Evolutionary conservation across 2,329 filamentous ascomycete genomes (phyloP).

Genomic region (Nigrospora osmanthi): DNA sequence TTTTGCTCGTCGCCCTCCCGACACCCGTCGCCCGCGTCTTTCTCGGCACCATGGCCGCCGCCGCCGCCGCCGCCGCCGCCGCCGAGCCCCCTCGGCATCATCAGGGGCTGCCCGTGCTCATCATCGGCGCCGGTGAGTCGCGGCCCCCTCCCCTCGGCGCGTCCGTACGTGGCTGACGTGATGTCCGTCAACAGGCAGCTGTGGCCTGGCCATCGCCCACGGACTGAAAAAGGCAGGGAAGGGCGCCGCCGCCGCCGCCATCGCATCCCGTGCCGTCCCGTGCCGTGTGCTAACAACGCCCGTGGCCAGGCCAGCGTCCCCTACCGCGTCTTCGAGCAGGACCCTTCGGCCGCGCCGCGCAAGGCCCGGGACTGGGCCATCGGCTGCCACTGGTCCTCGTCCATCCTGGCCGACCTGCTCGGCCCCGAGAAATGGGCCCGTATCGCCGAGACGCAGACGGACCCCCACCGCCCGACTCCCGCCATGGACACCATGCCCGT

Average conservation of each 20-base stretch:
- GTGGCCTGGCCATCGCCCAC: constrained; percentile 14
- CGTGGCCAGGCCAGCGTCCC: constrained; percentile 11
- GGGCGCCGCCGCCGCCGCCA: no score
- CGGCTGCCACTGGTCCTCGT: constrained; percentile 12
- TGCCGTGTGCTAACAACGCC: not conserved
- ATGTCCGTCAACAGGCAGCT: constrained; percentile 8
- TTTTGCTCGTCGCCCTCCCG: no score
- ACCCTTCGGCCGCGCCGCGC: constrained; percentile 5
- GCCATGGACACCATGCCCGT: constrained; percentile 5
- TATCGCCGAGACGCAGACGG: constrained; percentile 7
- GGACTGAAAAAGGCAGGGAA: constrained; percentile 12
- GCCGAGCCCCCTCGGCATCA: not conserved
- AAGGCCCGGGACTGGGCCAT: constrained; percentile 16
- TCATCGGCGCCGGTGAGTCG: constrained; percentile 15
- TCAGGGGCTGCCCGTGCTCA: constrained; percentile 12
- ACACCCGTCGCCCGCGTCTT: no score
- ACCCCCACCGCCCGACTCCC: constrained; percentile 8
- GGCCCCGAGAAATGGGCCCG: constrained; percentile 13
- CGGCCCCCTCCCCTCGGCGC: not conserved
- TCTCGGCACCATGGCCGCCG: no score
- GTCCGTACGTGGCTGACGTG: not conserved
- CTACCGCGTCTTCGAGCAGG: constrained; percentile 14
- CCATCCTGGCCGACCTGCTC: constrained; percentile 10
- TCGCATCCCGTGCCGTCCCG: not conserved
- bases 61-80: no score